Evolutionary conservation across 2,329 filamentous ascomycete genomes (phyloP), one percentile per base, ranked within the genome.

Genomic region (Penicillium sp.): DNA sequence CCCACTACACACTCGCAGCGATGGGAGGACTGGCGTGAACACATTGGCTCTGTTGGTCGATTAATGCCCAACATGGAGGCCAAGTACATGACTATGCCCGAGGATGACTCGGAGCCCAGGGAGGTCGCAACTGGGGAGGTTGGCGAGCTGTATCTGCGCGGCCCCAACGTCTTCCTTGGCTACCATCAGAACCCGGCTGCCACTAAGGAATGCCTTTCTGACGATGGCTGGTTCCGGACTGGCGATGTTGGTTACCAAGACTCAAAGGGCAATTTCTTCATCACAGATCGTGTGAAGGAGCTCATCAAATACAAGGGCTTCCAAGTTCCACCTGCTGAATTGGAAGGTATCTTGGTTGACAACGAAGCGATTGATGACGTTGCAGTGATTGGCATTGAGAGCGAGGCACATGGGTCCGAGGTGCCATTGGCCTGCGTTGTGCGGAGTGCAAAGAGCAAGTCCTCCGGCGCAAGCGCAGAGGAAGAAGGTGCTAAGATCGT

Each of bases 221-320:
- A 64, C 1, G 91, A 95, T 60, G 91, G 91, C 1, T 97, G 87
- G 78, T 96, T 96, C 81, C 92, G 88, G 73, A 96, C 92, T 0
- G 92, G 92, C 2, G 92, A 97, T 66, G 86, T 96, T 23, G 90
- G 91, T 3, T 87, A 90, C 60, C 84, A 90, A 65, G 90, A 96
- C 67, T 77, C 82, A 42, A 81, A 89, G 46, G 89, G 89, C 26
- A 90, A 95, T 68, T 90, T 95, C 66, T 96, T 87, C 77, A 93
- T 96, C 69, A 96, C 92, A 1, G 92, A 97, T 69, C 87, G 92
- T 6, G 80, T 91, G 31, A 92, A 91, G 77, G 80, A 77, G 58
- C 70, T 78, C 33, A 81, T 80, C 68, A 85, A 89, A 72, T 88
- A 83, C 71, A 88, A 90, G 72, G 87, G 87, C 0, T 89, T 88